Base-by-base conservation (phyloP, 306 rosid species). In the Cyclanthera cordifolia region DNA sequence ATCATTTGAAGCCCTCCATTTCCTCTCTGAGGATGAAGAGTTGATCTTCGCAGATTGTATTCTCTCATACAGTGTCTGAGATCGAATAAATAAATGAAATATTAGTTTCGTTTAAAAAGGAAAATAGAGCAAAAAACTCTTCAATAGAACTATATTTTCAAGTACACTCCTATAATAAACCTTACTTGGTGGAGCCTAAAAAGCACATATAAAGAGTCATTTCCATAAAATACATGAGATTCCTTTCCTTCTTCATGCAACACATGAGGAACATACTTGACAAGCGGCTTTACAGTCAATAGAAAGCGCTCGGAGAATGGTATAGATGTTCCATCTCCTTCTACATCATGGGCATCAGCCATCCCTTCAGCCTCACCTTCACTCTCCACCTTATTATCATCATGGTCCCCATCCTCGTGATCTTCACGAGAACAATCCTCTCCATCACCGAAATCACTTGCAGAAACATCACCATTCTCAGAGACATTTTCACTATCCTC, bases 111-210 rank as follows among this genome's bases (percentile, higher is more conserved):
- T n/a, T n/a, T n/a, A n/a, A n/a, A n/a, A n/a, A n/a, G n/a, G n/a
- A n/a, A n/a, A n/a, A n/a, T n/a, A n/a, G n/a, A n/a, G n/a, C n/a
- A n/a, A n/a, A n/a, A n/a, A n/a, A n/a, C n/a, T n/a, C n/a, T n/a
- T n/a, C n/a, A n/a, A n/a, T n/a, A n/a, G n/a, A n/a, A n/a, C n/a
- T n/a, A n/a, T n/a, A n/a, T n/a, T 11, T 50, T 30, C 39, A 21
- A 50, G 5, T 20, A n/a, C n/a, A n/a, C n/a, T n/a, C n/a, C n/a
- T n/a, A n/a, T 65, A 23, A 52, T 60, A 52, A 80, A 69, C 69
- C 86, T 84, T 85, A 94, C 99, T 75, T 79, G 99, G 84, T 94
- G 99, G 77, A 94, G 97, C 82, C 99, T 90, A 78, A 81, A 88
- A 75, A 94, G 97, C 65, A 76, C 95, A 75, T 79, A 94, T 77